These are phyloP conservation scores for Russula dissimulans DNA, from an alignment of 768 basidiomycete genomes.

Conservation along the genomic window DNA sequence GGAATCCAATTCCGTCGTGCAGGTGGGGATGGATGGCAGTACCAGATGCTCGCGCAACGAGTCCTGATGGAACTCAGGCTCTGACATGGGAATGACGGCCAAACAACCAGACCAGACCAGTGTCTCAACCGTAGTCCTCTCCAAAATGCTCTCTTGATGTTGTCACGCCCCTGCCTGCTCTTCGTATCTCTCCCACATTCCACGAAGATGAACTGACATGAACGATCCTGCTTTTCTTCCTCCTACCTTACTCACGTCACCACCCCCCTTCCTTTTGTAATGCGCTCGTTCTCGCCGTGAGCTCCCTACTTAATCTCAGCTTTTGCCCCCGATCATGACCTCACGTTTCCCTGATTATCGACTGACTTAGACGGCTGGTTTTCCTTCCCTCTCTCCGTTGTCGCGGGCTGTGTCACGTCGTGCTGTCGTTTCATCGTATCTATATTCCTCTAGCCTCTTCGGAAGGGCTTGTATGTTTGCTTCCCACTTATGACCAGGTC, in stretches of 20 bases:
- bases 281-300: not conserved
- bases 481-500: constrained; percentile 8
- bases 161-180: not conserved
- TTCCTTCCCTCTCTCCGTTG: too few species aligned
- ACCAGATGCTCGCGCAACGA: constrained; percentile 87
- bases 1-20: constrained; percentile 92
- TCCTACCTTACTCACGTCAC: too few species aligned
- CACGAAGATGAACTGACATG: not conserved
- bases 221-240: not conserved
- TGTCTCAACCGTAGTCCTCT: not conserved
- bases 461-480: constrained; percentile 8
- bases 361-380: too few species aligned
- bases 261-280: not conserved
- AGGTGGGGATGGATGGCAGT: constrained; percentile 92
- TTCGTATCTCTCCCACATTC: not conserved
- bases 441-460: constrained; percentile 2
- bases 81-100: constrained; percentile 27
- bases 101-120: too few species aligned
- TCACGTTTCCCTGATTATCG: too few species aligned
- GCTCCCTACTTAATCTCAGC: too few species aligned
- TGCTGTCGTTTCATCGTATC: constrained; percentile 4
- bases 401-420: too few species aligned
- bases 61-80: constrained; percentile 84
- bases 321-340: too few species aligned
- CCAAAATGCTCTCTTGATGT: not conserved